Evolutionary conservation across 2,329 filamentous ascomycete genomes (phyloP).

Genomic region (Colletotrichum noveboracense): DNA sequence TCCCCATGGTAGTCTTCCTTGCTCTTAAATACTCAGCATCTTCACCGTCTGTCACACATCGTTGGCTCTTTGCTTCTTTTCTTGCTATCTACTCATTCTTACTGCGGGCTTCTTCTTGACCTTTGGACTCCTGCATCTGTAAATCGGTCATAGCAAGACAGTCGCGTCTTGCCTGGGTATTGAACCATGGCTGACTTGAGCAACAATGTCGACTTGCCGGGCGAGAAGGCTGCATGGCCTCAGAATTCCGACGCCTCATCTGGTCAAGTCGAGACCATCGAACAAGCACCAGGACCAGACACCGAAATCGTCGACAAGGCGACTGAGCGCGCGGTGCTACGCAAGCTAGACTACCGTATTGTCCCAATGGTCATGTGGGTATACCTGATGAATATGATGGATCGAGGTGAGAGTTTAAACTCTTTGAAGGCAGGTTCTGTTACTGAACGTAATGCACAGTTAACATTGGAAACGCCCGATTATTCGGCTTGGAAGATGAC

Average conservation of each 20-base stretch:
- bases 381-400: slow-evolving; percentile 41
- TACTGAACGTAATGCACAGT: accelerated
- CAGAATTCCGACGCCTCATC: slow-evolving; percentile 27
- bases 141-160: not conserved
- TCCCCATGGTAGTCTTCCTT: not conserved
- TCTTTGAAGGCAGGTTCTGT: not conserved
- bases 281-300: not conserved
- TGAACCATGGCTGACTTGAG: not conserved
- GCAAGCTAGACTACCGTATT: slow-evolving; percentile 36
- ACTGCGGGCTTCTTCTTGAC: not conserved
- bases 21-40: not conserved
- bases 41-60: not conserved
- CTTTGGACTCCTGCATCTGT: not conserved
- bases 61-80: not conserved
- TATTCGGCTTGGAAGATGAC: not conserved
- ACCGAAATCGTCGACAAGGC: not conserved
- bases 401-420: slow-evolving; percentile 29
- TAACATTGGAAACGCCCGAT: slow-evolving; percentile 50
- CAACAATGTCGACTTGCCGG: not conserved
- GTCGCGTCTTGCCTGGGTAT: not conserved
- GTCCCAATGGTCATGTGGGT: slow-evolving; percentile 37
- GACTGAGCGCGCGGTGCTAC: slow-evolving; percentile 7
- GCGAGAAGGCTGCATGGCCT: not conserved
- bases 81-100: not conserved
- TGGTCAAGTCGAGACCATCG: slow-evolving; percentile 10